Conservation (phyloP, 2,329 filamentous ascomycete species). For the Venturia oleaginea region DNA sequence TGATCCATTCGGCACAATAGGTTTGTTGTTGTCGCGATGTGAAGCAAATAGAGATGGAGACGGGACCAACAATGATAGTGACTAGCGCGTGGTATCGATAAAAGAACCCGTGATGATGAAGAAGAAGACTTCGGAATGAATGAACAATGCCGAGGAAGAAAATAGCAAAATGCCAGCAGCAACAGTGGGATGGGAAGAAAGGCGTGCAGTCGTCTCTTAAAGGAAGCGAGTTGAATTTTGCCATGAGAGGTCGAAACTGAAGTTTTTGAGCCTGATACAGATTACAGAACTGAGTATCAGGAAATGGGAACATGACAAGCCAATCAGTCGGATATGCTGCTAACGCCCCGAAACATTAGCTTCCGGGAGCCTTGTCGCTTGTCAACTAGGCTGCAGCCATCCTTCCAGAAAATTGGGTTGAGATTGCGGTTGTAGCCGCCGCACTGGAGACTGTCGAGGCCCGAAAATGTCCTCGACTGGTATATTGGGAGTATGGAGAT, state of each 20-base stretch:
- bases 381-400: conserved; percentile 8
- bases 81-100: background rate
- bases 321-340: conserved; percentile 5
- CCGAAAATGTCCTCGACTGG: background rate
- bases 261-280: conserved; percentile 8
- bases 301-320: background rate
- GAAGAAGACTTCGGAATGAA: background rate
- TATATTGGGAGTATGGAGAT: background rate
- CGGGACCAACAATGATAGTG: background rate
- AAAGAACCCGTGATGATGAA: background rate
- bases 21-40: background rate
- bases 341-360: conserved; percentile 2
- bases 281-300: conserved; percentile 3
- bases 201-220: background rate
- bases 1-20: background rate
- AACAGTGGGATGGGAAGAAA: no score
- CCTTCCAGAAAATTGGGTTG: conserved; percentile 1
- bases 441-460: background rate
- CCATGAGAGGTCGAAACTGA: conserved; percentile 6
- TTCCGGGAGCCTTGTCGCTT: background rate
- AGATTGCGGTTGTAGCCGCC: conserved; percentile 5
- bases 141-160: background rate
- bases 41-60: background rate
- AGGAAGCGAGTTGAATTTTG: background rate
- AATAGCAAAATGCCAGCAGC: background rate